Conservation (phyloP, 129 eudicot genomes). For the Solidago caesia region DNA sequence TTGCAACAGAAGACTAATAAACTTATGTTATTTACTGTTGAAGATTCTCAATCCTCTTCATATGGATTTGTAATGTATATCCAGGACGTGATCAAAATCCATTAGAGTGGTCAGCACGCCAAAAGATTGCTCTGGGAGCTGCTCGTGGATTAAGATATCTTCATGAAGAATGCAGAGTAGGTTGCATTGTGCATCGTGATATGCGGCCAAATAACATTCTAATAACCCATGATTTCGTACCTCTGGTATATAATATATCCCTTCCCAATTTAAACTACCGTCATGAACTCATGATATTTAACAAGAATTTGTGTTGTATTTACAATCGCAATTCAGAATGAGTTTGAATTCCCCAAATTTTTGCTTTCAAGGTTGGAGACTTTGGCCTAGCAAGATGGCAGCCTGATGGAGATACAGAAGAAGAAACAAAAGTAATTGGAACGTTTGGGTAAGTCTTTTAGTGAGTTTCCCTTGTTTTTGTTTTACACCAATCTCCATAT, state of each 20-base stretch:
- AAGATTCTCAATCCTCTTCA: not conserved
- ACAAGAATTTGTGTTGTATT: too few relatives aligned
- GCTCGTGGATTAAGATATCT: conserved; percentile 96
- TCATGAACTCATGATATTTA: not conserved
- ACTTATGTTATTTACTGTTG: not conserved
- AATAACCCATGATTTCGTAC: conserved; percentile 94
- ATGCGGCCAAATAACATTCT: conserved; percentile 97
- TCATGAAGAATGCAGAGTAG: conserved; percentile 98
- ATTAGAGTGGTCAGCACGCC: conserved; percentile 84
- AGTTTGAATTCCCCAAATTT: not conserved
- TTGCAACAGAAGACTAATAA: not conserved
- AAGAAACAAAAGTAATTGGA: conserved; percentile 88
- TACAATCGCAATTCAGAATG: too few relatives aligned
- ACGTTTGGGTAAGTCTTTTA: conserved; percentile 67
- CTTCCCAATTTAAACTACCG: conserved; percentile 5
- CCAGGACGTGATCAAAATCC: conserved; percentile 66
- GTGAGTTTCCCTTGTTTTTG: not conserved
- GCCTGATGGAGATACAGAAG: conserved; percentile 86
- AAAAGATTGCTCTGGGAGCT: conserved; percentile 88
- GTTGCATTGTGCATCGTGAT: conserved; percentile 97
- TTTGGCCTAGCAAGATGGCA: conserved; percentile 96
- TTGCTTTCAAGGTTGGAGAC: conserved; percentile 71
- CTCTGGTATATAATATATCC: conserved; percentile 55
- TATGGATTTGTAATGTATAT: conserved; percentile 11
- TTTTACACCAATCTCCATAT: not conserved